Base-by-base conservation (phyloP, 352 stramenopile species). In the Vaucheria bursata region DNA sequence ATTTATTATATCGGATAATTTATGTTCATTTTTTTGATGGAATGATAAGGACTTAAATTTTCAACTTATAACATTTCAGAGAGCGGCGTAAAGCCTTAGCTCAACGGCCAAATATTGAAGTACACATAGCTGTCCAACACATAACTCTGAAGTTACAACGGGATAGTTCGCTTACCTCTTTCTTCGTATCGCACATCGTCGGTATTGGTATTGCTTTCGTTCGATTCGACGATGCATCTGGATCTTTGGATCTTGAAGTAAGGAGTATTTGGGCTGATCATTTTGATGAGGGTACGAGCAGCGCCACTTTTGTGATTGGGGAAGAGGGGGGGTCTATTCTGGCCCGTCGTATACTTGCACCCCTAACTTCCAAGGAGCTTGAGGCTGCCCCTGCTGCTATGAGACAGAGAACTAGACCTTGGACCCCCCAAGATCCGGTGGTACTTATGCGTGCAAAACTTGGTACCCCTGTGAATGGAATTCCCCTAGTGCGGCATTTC, bases 191-290 rank as follows among this genome's bases (percentile, higher is more conserved):
- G 40, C 64, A 80, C n/a, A 53, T 80, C 31, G 39, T 66, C 29
- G 49, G 66, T 1, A 45, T 80, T 0, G 45, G 49, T 5, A 71
- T 69, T 53, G 50, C 75, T 34, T 38, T 80, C 12, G 74, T 74
- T 68, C 64, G 73, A n/a, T 80, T 77, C 49, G 75, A 80, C 40
- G 75, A 80, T 25, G 39, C 66, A 29, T 80, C 75, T 3, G 75
- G 75, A 32, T 75, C 64, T 31, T 25, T 80, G 7, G 75, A 80
- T 36, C 37, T 80, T 25, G 49, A 80, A 71, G 75, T 80, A 35
- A 18, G 0, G 31, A 18, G 18, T 35, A 31, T 38, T 12, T 18
- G n/a, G 1, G 69, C n/a, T 12, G 45, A 59, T 25, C 45, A 59
- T 25, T 59, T 59, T 59, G 45, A 59, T 25, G 45, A 59, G 12